Conservation (phyloP, 345 rosid genomes). For the Cardiospermum halicacabum region DNA sequence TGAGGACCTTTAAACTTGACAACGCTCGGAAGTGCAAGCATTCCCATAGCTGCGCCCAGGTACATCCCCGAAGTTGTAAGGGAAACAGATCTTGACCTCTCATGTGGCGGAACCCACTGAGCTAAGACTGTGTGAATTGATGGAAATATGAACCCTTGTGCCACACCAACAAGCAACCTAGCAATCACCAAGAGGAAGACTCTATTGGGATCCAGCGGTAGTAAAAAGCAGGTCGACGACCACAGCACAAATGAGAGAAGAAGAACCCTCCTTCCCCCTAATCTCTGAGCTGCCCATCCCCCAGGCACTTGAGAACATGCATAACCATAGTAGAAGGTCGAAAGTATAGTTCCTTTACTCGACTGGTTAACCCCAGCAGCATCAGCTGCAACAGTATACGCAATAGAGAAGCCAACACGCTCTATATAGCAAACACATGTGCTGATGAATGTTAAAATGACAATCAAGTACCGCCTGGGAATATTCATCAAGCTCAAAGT, state of each 20-base stretch:
- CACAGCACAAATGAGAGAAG: slow-evolving; percentile 83
- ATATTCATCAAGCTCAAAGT: slow-evolving; percentile 47
- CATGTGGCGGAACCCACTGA: slow-evolving; percentile 99
- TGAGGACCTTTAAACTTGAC: slow-evolving; percentile 84
- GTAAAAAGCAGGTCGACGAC: slow-evolving; percentile 83
- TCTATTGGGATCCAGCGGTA: slow-evolving; percentile 80
- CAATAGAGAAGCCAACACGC: slow-evolving; percentile 96
- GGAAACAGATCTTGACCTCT: slow-evolving; percentile 92
- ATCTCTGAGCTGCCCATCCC: slow-evolving; percentile 96
- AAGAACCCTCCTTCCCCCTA: slow-evolving; percentile 86
- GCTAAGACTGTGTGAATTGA: slow-evolving; percentile 96
- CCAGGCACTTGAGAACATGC: slow-evolving; percentile 97
- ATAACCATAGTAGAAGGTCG: slow-evolving; percentile 85
- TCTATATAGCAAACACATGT: slow-evolving; percentile 90
- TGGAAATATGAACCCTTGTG: slow-evolving; percentile 96
- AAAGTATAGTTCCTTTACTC: slow-evolving; percentile 81
- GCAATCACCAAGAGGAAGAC: slow-evolving; percentile 57
- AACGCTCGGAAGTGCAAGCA: slow-evolving; percentile 86
- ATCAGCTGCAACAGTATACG: slow-evolving; percentile 89
- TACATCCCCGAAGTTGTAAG: slow-evolving; percentile 97
- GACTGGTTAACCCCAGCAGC: slow-evolving; percentile 85
- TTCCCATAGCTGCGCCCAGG: slow-evolving; percentile 93
- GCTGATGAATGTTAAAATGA: slow-evolving; percentile 76
- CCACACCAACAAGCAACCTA: slow-evolving; percentile 95
- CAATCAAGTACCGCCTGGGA: slow-evolving; percentile 77